Evolutionary conservation across 1,284 basidiomycete species (phyloP), one percentile per base, ranked within the genome.

Genomic region (Naganishia cerealis): DNA sequence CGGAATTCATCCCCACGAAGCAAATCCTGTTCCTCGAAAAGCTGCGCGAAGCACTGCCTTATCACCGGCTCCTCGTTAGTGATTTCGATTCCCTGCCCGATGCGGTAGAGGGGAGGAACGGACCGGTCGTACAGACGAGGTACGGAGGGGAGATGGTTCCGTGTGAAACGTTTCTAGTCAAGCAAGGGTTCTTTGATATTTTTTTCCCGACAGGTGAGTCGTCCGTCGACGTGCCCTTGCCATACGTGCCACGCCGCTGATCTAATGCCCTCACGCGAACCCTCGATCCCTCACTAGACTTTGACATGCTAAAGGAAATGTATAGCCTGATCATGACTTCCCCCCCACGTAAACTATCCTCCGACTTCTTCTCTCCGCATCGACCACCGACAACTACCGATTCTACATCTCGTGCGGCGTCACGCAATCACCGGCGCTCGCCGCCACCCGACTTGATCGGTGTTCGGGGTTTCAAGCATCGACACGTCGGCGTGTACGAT

Each of bases 151-250:
- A 85, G 57, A 95, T 92, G 79, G 88, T 97, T 5, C 90, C 96
- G 2, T 94, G 92, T 74, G 85, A 88, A 69, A 98, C 92, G 18
- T 87, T 97, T 70, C 86, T 95, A 73, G 96, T 99, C 67, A 88
- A 90, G 72, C 96, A 92, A 76, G 96, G 96, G 13, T 95, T 88
- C 82, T 99, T 99, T 79, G 96, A 99, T 81, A 99, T 99, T 72
- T 94, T 99, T 84, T 99, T 99, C 83, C 96, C 96, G 1, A 99
- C 95, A 8, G 83, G 78, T 78, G 42, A 69, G 76, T 70, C 29
- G 6, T 33, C 6, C 29, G 29, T 33, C 33, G 12, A 5, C n/a
- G 15, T 57, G 26, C 16, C 39, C 21, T 9, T 21, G 15, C 52
- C 2, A 18, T 39, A 21, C 16, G 46, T 12, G n/a, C 16, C 9